These are phyloP conservation scores for Multifurca ochricompacta DNA, from an alignment of 768 basidiomycete species.

Conservation along the genomic window DNA sequence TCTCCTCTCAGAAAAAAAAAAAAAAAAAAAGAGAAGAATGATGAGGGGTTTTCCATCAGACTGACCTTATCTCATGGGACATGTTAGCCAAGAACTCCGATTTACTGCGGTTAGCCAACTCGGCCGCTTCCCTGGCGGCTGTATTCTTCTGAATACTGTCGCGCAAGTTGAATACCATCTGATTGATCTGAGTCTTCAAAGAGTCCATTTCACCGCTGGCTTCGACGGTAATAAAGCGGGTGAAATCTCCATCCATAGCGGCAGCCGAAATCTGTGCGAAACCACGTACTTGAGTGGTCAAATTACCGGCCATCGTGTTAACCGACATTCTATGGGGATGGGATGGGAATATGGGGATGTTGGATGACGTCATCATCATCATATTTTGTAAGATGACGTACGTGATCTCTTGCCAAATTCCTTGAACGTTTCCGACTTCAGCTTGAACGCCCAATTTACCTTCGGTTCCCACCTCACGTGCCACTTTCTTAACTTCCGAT, in stretches of 20 bases:
- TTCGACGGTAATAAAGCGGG: constrained; percentile 97
- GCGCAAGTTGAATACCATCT: constrained; percentile 97
- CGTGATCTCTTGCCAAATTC: constrained; percentile 99
- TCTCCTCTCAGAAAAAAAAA: not conserved
- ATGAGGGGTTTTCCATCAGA: not conserved
- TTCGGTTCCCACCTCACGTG: constrained; percentile 94
- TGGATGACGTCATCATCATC: constrained; percentile 22
- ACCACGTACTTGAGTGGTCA: constrained; percentile 97
- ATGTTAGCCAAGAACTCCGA: constrained; percentile 99
- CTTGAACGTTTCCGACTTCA: constrained; percentile 93
- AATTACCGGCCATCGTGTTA: constrained; percentile 94
- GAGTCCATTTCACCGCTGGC: constrained; percentile 99
- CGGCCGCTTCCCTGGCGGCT: constrained; percentile 92
- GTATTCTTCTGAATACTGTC: constrained; percentile 99
- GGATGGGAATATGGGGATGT: too few relatives aligned
- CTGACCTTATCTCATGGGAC: constrained; percentile 89
- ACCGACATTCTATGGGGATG: constrained; percentile 70
- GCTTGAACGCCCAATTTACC: constrained; percentile 98
- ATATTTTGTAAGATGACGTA: constrained; percentile 33
- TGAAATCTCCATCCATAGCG: constrained; percentile 98
- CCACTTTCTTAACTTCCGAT: constrained; percentile 87
- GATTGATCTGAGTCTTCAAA: constrained; percentile 96
- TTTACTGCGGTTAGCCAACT: constrained; percentile 95
- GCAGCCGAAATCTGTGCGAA: constrained; percentile 98
- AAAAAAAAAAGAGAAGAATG: too few relatives aligned